These are phyloP conservation scores for Rubia occidens DNA, from an alignment of 305 asterid genomes.

Conservation along the genomic window DNA sequence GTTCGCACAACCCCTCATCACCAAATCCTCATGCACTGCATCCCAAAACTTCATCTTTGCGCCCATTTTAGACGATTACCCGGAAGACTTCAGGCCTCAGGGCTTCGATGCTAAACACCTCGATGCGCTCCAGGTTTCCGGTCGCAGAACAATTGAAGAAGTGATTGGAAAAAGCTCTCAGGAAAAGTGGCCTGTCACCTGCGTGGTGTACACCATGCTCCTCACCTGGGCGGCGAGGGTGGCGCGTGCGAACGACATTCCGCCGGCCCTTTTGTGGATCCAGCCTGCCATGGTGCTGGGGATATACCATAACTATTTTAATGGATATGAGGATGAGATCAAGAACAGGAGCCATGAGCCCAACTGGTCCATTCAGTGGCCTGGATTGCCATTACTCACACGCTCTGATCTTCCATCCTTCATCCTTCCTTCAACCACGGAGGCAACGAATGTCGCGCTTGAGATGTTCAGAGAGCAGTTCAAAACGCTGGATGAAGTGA, in stretches of 20 bases:
- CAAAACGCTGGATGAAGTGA: conserved; percentile 11
- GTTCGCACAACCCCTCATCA: conserved; percentile 7
- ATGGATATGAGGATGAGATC: conserved; percentile 37
- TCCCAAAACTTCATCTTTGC: conserved; percentile 17
- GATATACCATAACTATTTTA: conserved; percentile 37
- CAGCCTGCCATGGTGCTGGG: conserved; percentile 45
- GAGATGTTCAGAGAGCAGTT: conserved; percentile 15
- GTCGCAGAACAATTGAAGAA: conserved; percentile 21
- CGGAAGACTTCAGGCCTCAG: conserved; percentile 22
- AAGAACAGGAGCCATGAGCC: conserved; percentile 15
- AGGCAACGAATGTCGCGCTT: conserved; percentile 12
- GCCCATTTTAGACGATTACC: conserved; percentile 28
- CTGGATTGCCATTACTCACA: neutral
- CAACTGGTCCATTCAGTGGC: conserved; percentile 4
- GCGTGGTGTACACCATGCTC: conserved; percentile 31
- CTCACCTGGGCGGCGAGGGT: conserved; percentile 38
- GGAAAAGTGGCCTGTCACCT: conserved; percentile 21
- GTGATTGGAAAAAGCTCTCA: conserved; percentile 3
- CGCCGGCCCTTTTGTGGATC: conserved; percentile 43
- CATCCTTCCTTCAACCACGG: conserved; percentile 16
- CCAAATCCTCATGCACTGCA: neutral
- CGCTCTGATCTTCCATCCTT: conserved; percentile 7
- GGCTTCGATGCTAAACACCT: conserved; percentile 15
- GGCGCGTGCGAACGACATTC: conserved; percentile 32
- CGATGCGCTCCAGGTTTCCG: conserved; percentile 24